Percentiles rank a stretch among this genome's conserved stretches.
Conservation (phyloP, 306 rosid species). For the Lathyrus sativus region DNA sequence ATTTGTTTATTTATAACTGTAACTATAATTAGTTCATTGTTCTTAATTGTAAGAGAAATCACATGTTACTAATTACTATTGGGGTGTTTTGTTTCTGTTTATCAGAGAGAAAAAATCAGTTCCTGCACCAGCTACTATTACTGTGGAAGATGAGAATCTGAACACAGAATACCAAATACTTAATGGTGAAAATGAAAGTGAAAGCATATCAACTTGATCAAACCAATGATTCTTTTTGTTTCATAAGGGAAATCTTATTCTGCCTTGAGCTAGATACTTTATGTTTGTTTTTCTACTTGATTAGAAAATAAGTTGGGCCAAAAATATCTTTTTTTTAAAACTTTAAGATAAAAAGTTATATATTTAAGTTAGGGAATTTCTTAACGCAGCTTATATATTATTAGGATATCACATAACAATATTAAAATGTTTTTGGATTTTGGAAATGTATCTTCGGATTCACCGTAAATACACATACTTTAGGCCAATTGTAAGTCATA, state of each 20-base stretch:
- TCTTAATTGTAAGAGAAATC: not conserved
- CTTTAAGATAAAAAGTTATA: too few relatives aligned
- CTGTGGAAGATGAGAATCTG: conserved; percentile 37
- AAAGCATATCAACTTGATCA: conserved; percentile 2
- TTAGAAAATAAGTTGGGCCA: not conserved
- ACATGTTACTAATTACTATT: not conserved
- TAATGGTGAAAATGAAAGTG: conserved; percentile 37
- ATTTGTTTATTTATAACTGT: not conserved
- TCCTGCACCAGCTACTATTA: conserved; percentile 21
- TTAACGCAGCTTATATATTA: too few relatives aligned
- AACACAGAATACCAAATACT: conserved; percentile 46
- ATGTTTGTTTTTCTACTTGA: not conserved
- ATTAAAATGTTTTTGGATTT: too few relatives aligned
- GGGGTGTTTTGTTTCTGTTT: not conserved
- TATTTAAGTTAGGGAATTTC: too few relatives aligned
- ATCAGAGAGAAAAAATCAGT: conserved; percentile 49
- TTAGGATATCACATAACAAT: too few relatives aligned
- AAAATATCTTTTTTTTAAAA: too few relatives aligned
- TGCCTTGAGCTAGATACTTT: not conserved
- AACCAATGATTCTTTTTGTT: conserved; percentile 30
- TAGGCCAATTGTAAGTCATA: too few relatives aligned
- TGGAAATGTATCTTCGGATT: too few relatives aligned
- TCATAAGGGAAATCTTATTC: conserved; percentile 16
- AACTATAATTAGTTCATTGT: not conserved
- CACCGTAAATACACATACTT: too few relatives aligned